Base-by-base conservation (phyloP, 2,329 filamentous ascomycete species). In the Phaeophleospora eucalypticola region DNA sequence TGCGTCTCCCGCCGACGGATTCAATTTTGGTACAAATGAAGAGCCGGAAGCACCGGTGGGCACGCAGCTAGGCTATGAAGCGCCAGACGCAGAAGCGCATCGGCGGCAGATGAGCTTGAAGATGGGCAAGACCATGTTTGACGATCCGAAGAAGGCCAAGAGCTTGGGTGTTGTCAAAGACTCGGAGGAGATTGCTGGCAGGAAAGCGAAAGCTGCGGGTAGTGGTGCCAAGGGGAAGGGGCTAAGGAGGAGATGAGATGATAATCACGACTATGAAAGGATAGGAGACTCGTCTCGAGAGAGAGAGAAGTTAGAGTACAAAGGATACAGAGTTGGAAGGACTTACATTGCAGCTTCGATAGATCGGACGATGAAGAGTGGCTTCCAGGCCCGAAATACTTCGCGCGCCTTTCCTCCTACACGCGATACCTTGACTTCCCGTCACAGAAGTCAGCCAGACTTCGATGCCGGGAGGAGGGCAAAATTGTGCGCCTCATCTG, bases 41-140 rank as follows among this genome's bases (percentile, higher is more conserved):
- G 49, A 42, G 15, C 41, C 44, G 10, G 36, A 40, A 27, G 45
- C 51, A 20, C 54, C 60, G 12, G 58, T 58, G 6, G 58, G 63
- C 42, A 67, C 65, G 36, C 64, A 67, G 50, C 57, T 68, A 16
- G 63, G 59, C 1, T 68, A 68, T 40, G 65, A 66, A 18, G 59
- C 54, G 0, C 55, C 58, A 12, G 65, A 65, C 10, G 59, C 60
- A 4, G 61, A 59, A 34, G 56, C 56, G 15, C 58, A 64, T 43
- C 56, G 60, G 15, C 36, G 44, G 27, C 43, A 61, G 44, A 61
- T 67, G 58, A 59, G 57, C 35, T 58, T 61, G 56, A 57, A 55
- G 41, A 62, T 67, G 62, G 63, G 64, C 4, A 55, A 53, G 19
- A 57, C 45, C 36, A 50, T 62, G 40, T 49, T 40, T 39, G 39